Conservation (phyloP, 495 filamentous ascomycete genomes). For the Diplogelasinospora grovesii region DNA sequence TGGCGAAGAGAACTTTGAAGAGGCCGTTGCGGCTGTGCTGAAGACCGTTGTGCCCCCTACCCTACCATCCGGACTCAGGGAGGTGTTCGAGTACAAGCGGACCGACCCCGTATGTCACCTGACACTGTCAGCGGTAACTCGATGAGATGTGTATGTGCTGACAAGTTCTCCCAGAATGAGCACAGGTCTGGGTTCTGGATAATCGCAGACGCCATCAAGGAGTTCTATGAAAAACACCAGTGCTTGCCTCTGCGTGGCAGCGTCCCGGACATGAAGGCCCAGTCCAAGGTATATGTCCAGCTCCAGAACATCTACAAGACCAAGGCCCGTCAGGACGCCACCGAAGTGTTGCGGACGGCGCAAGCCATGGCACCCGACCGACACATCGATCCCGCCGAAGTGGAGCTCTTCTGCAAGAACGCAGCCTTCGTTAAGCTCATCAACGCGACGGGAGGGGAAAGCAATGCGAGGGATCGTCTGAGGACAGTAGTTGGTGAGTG, state of each 20-base stretch:
- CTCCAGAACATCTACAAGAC: slow-evolving; percentile 92
- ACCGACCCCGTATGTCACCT: slow-evolving; percentile 34
- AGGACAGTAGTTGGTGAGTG: slow-evolving; percentile 28
- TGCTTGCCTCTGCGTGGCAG: slow-evolving; percentile 79
- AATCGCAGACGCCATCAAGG: slow-evolving; percentile 71
- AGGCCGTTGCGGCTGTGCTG: slow-evolving; percentile 79
- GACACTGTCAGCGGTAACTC: too few relatives aligned
- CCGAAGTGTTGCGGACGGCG: slow-evolving; percentile 68
- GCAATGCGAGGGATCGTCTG: slow-evolving; percentile 17
- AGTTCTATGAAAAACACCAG: slow-evolving; percentile 64
- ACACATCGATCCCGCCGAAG: slow-evolving; percentile 62
- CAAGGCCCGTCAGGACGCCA: slow-evolving; percentile 74
- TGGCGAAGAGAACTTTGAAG: slow-evolving; percentile 95
- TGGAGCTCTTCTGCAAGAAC: slow-evolving; percentile 93
- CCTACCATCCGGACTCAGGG: slow-evolving; percentile 59
- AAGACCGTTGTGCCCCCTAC: slow-evolving; percentile 62
- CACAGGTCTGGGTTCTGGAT: slow-evolving; percentile 70
- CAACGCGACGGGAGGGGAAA: slow-evolving; percentile 31
- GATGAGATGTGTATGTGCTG: slow-evolving; percentile 11
- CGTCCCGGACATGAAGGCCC: slow-evolving; percentile 96
- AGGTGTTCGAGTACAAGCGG: slow-evolving; percentile 65
- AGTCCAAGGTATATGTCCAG: slow-evolving; percentile 83
- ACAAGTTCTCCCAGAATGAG: slow-evolving; percentile 27
- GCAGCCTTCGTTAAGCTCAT: slow-evolving; percentile 90
- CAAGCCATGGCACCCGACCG: slow-evolving; percentile 48